Evolutionary conservation across 768 basidiomycete species (phyloP).

Genomic region (Crassisporium funariophilum): DNA sequence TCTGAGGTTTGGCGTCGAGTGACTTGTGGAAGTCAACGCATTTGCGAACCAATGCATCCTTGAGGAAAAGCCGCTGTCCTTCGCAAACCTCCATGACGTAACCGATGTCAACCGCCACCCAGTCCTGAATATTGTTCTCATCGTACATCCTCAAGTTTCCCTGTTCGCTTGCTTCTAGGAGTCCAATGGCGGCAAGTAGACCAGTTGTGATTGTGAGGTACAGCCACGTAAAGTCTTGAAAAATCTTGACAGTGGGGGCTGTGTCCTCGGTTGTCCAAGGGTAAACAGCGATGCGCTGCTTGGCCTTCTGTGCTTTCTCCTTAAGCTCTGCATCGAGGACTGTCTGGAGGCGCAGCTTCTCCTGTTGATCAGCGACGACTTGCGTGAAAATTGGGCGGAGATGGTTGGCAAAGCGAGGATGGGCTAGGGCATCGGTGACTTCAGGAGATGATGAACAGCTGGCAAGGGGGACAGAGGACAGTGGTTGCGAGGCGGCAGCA

Average conservation of each 20-base stretch:
- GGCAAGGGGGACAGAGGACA: no score
- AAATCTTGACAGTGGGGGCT: background rate
- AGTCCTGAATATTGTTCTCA: background rate
- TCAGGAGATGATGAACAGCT: no score
- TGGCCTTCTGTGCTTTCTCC: background rate
- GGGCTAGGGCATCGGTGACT: no score
- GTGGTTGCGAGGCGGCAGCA: no score
- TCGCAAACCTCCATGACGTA: slow-evolving; percentile 1
- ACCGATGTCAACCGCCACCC: background rate
- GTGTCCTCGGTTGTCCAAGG: background rate
- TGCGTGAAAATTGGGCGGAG: no score
- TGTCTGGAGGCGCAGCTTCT: no score
- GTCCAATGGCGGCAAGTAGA: background rate
- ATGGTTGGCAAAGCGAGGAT: no score
- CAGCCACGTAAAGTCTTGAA: slow-evolving; percentile 1
- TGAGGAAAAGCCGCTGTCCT: background rate
- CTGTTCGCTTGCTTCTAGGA: background rate
- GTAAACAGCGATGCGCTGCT: background rate
- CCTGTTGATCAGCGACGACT: no score
- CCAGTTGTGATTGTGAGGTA: background rate
- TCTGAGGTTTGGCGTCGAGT: background rate
- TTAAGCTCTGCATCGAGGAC: no score
- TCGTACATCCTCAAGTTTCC: slow-evolving; percentile 1
- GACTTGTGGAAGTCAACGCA: slow-evolving; percentile 1
- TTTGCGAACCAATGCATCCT: background rate